Evolutionary conservation across 805 yeast species (phyloP).

Genomic region (Yarrowia hollandica): DNA sequence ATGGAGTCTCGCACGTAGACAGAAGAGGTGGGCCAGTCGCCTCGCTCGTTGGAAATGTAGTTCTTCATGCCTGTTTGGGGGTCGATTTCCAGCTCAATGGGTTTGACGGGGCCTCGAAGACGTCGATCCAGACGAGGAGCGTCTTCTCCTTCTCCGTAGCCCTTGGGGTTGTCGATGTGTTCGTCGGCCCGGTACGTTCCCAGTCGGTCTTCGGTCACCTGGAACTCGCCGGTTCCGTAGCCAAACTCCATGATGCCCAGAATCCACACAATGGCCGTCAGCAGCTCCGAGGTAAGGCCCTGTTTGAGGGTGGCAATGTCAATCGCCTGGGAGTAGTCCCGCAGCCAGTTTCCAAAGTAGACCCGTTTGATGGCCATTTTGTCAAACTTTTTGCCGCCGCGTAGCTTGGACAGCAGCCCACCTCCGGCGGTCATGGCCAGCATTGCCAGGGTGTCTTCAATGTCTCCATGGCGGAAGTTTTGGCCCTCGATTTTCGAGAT

Average conservation of each 20-base stretch:
- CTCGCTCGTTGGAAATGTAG: conserved; percentile 36
- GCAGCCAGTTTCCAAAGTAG: conserved; percentile 37
- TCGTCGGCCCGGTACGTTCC: conserved; percentile 36
- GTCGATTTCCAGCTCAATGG: conserved; percentile 35
- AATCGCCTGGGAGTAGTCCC: conserved; percentile 37
- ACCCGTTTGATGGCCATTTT: conserved; percentile 34
- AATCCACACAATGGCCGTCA: conserved; percentile 34
- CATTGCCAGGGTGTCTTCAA: conserved; percentile 35
- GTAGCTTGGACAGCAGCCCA: conserved; percentile 31
- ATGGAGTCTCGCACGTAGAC: conserved; percentile 33
- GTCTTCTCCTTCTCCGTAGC: conserved; percentile 34
- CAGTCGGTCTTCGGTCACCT: conserved; percentile 35
- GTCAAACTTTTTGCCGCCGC: conserved; percentile 35
- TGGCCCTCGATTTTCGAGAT: conserved; percentile 34
- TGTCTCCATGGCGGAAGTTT: conserved; percentile 37
- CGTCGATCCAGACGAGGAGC: conserved; percentile 33
- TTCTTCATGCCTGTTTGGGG: conserved; percentile 36
- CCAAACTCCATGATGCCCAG: conserved; percentile 35
- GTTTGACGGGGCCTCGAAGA: conserved; percentile 34
- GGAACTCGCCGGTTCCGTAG: conserved; percentile 37
- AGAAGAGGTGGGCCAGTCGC: conserved; percentile 36
- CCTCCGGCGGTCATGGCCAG: conserved; percentile 33
- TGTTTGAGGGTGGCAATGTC: conserved; percentile 35
- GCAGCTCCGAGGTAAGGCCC: conserved; percentile 32
- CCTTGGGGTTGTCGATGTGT: conserved; percentile 36